Conservation (phyloP, 2,329 filamentous ascomycete species). For the Macrophomina pseudophaseolina region DNA sequence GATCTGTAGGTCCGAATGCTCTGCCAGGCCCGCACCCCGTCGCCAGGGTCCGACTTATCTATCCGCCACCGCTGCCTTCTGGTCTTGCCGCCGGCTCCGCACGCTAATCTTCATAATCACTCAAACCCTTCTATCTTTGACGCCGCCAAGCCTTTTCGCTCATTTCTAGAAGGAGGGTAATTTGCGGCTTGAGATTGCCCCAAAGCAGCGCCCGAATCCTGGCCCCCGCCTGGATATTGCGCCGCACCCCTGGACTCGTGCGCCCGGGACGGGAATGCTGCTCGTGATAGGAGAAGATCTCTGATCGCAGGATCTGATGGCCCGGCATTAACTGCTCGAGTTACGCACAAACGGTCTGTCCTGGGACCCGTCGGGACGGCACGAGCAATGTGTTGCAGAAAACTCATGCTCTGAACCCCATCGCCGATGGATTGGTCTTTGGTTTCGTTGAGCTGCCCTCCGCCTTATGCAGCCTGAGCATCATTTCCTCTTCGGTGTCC, state of each 20-base stretch:
- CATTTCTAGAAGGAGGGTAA: constrained; percentile 12
- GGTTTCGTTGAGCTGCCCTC: background rate
- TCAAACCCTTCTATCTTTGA: background rate
- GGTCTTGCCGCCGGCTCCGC: background rate
- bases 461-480: background rate
- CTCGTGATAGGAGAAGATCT: constrained; percentile 2
- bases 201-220: background rate
- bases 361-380: background rate
- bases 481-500: constrained; percentile 2
- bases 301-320: background rate
- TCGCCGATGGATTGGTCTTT: background rate
- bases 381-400: background rate
- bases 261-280: constrained; percentile 2
- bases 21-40: background rate
- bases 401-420: background rate
- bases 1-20: background rate
- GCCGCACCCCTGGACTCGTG: constrained; percentile 4
- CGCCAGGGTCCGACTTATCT: background rate
- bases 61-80: background rate
- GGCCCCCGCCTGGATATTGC: background rate
- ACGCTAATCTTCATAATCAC: background rate
- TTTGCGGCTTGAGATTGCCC: constrained; percentile 5
- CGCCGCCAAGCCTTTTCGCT: background rate
- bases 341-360: background rate
- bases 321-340: background rate